Evolutionary conservation across 306 rosid species (phyloP).

Genomic region (Vicia faba): DNA sequence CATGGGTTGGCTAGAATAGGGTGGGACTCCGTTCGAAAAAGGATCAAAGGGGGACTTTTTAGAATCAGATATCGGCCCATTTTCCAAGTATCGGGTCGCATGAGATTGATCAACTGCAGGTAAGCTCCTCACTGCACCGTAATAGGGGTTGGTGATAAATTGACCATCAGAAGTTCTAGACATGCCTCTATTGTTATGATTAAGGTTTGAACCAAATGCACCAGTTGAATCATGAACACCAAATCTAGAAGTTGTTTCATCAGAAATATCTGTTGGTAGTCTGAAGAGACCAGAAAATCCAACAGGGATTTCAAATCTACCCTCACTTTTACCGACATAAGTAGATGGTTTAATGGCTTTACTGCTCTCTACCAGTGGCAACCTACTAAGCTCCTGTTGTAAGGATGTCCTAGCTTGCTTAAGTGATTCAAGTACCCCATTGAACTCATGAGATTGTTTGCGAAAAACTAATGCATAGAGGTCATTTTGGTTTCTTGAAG

Average conservation of each 20-base stretch:
- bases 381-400: constrained; percentile 54
- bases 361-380: constrained; percentile 47
- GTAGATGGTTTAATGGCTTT: constrained; percentile 46
- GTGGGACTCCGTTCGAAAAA: constrained; percentile 36
- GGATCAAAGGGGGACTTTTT: constrained; percentile 46
- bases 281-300: constrained; percentile 83
- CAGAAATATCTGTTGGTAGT: constrained; percentile 72
- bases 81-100: constrained; percentile 38
- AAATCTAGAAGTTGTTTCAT: constrained; percentile 48
- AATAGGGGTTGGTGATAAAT: constrained; percentile 37
- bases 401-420: constrained; percentile 71
- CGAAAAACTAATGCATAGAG: constrained; percentile 70
- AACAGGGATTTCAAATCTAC: constrained; percentile 54
- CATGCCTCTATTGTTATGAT: constrained; percentile 35
- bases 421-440: constrained; percentile 78
- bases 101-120: constrained; percentile 45
- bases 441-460: constrained; percentile 48
- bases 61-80: constrained; percentile 47
- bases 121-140: constrained; percentile 38
- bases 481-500: constrained; percentile 50
- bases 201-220: constrained; percentile 40
- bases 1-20: constrained; percentile 48
- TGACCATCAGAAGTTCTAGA: constrained; percentile 44
- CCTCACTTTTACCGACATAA: constrained; percentile 45
- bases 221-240: constrained; percentile 47